Evolutionary conservation across 495 filamentous ascomycete species (phyloP), one percentile per base, ranked within the genome.

Genomic region (Talaromyces adpressus): DNA sequence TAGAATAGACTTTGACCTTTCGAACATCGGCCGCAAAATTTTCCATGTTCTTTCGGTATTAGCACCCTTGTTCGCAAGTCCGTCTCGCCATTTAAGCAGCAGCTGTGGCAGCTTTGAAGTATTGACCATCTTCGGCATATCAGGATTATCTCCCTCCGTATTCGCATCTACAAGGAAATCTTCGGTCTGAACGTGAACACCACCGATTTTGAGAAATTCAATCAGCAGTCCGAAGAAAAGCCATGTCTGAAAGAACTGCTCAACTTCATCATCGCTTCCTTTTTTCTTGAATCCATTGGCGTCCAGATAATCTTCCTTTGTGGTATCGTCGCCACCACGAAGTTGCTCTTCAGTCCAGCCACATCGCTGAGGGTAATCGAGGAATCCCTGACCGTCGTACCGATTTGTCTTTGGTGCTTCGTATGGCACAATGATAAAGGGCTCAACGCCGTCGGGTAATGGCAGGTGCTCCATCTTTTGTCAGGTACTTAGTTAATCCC

Each of bases 221-320:
- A 60, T 60, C 11, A 45, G n/a, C 30, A 60, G 57, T 25, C 57
- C 57, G 36, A 60, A 60, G 22, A 60, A 60, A 7, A 60, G 57
- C 57, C 32, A 60, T 20, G 57, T 60, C 22, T 60, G 57, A 41
- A 45, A 60, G 57, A 60, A 60, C 36, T 60, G 57, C 36, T 60
- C 51, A n/a, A 41, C n/a, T 36, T 58, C 4, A 36, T 6, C 2
- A 36, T 36, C 23, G 16, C 2, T 20, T 58, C 56, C 56, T 32
- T 58, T 58, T 1, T 20, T 32, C 9, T 58, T 14, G 16, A 58
- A 58, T 12, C 23, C 56, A 36, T 60, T 60, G 16, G 30, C 22
- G 29, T 39, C 29, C 9, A 41, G 9, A 12, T 41, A 60, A 25
- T 60, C 57, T n/a, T 60, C 57, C 36, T 60, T 22, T 16, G 57